These are phyloP conservation scores for Xylaria scruposa DNA, from an alignment of 495 filamentous ascomycete genomes.

Conservation along the genomic window DNA sequence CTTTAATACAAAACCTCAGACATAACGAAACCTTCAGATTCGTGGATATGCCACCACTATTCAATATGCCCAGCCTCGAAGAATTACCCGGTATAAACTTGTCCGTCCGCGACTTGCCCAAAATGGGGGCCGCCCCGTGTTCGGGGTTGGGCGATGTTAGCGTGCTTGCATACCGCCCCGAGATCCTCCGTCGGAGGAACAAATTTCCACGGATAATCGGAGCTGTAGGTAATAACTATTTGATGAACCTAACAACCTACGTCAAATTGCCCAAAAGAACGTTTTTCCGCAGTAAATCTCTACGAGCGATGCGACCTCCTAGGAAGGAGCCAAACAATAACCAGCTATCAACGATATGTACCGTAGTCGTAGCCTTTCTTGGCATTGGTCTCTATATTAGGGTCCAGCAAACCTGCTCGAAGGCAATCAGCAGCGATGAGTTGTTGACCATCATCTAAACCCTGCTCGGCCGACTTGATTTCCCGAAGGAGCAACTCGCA, in stretches of 20 bases:
- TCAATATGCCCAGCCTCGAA: background rate
- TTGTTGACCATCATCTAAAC: constrained; percentile 9
- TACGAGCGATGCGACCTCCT: background rate
- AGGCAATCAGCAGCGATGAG: constrained; percentile 9
- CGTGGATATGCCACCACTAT: background rate
- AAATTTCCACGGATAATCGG: constrained; percentile 9
- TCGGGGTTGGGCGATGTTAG: background rate
- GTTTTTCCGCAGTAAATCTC: background rate
- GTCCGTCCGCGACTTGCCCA: constrained; percentile 6
- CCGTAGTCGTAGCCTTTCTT: no score
- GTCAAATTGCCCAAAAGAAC: background rate
- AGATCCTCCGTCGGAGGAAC: constrained; percentile 16
- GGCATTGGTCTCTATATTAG: background rate
- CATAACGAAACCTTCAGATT: background rate
- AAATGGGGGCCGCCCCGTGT: background rate
- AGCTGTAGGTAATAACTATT: background rate
- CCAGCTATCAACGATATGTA: no score
- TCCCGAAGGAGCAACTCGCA: background rate
- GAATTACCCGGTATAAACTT: background rate
- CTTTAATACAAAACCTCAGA: background rate
- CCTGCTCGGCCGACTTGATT: constrained; percentile 1
- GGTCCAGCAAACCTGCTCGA: background rate
- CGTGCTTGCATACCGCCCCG: background rate
- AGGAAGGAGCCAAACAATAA: no score
- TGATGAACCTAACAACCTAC: background rate